Conservation (phyloP, 192 early-diverging fungal genomes). For the Radiomyces spectabilis region DNA sequence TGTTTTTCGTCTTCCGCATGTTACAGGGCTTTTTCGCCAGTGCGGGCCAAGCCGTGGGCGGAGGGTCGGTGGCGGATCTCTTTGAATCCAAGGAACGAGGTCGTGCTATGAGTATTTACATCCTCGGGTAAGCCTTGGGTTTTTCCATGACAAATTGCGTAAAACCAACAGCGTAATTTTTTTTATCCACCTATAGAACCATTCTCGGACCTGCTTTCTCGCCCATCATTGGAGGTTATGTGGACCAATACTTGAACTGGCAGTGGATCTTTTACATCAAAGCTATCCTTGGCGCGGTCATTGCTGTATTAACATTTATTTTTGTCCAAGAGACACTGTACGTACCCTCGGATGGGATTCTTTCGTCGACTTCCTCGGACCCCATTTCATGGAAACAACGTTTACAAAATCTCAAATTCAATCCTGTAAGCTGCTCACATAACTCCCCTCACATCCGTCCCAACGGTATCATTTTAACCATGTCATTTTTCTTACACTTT, state of each 20-base stretch:
- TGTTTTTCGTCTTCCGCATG: conserved; percentile 24
- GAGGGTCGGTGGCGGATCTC: conserved; percentile 31
- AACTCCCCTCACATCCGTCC: too few relatives aligned
- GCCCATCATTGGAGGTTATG: conserved; percentile 31
- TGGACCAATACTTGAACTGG: conserved; percentile 23
- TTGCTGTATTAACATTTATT: conserved; percentile 39
- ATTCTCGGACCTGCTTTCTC: conserved; percentile 31
- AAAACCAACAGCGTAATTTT: neutral
- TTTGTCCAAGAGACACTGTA: conserved; percentile 53
- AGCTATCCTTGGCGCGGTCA: conserved; percentile 41
- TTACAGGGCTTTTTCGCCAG: conserved; percentile 23
- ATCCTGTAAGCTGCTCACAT: conserved; percentile 12
- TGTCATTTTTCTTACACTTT: neutral
- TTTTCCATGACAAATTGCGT: neutral
- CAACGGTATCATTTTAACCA: too few relatives aligned
- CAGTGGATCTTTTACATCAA: conserved; percentile 52
- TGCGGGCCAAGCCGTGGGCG: conserved; percentile 21
- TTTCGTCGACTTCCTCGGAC: neutral
- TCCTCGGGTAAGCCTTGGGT: conserved; percentile 17
- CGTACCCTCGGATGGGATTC: neutral
- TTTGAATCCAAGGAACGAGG: conserved; percentile 25
- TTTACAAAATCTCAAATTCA: conserved; percentile 13
- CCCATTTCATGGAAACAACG: too few relatives aligned
- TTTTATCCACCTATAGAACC: conserved; percentile 10
- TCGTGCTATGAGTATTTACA: conserved; percentile 19